A percentile compares a stretch with the other conserved stretches of the same genome.
phyloP scores from a whole-genome alignment of 306 rosid genomes.

The Albizia julibrissin region DNA sequence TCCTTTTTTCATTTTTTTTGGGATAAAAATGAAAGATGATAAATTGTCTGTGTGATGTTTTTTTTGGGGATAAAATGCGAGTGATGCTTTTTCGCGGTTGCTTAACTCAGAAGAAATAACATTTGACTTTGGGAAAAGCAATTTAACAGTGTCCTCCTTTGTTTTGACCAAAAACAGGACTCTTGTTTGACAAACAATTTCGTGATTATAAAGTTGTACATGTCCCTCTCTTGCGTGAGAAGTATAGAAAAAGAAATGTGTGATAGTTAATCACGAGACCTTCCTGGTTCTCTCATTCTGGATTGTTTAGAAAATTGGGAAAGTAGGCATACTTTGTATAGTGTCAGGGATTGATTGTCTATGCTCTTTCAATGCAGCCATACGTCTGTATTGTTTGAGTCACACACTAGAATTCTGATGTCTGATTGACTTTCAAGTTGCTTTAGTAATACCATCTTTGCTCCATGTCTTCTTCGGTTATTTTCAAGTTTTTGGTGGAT shows the following conservation, averaged over 20 bases:
- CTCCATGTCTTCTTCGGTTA: not conserved
- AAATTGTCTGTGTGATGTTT: constrained; percentile 4
- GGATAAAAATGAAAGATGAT: not conserved
- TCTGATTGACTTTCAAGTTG: not conserved
- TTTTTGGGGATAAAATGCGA: not conserved
- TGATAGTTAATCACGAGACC: not conserved
- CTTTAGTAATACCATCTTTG: not conserved
- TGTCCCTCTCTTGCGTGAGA: not conserved
- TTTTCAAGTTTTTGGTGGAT: not conserved
- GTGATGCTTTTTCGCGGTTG: not conserved
- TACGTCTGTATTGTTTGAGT: not conserved
- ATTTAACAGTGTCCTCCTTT: not conserved
- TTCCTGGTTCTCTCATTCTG: not conserved
- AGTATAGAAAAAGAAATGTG: not conserved
- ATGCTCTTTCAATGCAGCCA: not conserved
- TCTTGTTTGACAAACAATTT: not conserved
- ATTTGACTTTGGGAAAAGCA: not conserved
- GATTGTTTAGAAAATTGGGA: not conserved
- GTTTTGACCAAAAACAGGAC: not conserved
- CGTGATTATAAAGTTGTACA: not conserved
- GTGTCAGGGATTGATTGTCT: not conserved
- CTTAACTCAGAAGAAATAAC: not conserved
- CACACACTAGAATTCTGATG: not conserved
- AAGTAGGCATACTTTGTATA: not conserved
- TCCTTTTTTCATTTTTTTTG: not conserved